These are phyloP conservation scores for Alternaria postmessia DNA, from an alignment of 2,329 filamentous ascomycete genomes.

Conservation along the genomic window DNA sequence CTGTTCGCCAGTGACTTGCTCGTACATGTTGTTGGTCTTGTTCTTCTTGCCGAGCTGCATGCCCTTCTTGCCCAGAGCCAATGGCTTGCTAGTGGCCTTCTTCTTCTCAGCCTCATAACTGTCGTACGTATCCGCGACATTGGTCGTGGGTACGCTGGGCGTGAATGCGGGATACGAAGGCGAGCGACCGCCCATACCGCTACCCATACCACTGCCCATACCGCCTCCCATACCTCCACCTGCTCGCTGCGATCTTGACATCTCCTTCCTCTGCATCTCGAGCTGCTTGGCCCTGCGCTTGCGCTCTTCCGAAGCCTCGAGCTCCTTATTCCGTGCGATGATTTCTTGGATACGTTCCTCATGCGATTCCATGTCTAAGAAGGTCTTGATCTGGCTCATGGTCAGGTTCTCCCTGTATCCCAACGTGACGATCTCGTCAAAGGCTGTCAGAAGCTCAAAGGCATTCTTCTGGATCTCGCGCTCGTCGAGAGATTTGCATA, in stretches of 20 bases:
- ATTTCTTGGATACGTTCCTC: constrained; percentile 96
- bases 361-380: constrained; percentile 98
- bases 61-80: constrained; percentile 87
- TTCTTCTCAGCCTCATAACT: constrained; percentile 98
- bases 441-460: constrained; percentile 94
- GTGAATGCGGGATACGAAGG: constrained; percentile 91
- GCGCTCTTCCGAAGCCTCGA: constrained; percentile 96
- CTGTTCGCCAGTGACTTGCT: constrained; percentile 85
- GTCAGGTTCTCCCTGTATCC: constrained; percentile 97
- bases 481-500: constrained; percentile 96
- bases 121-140: constrained; percentile 82
- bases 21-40: constrained; percentile 96
- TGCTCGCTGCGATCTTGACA: constrained; percentile 75
- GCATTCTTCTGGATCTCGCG: constrained; percentile 94
- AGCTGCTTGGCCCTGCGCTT: constrained; percentile 99
- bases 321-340: constrained; percentile 84
- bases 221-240: constrained; percentile 39
- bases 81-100: constrained; percentile 81
- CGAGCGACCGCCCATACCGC: constrained; percentile 69
- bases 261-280: constrained; percentile 98
- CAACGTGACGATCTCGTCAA: constrained; percentile 94
- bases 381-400: constrained; percentile 97
- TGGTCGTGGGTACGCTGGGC: constrained; percentile 74
- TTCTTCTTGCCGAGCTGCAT: constrained; percentile 99
- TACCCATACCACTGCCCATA: constrained; percentile 38